These are phyloP conservation scores for Eragrostis curvula DNA, from an alignment of 176 grass and related monocot genomes.

Conservation along the genomic window DNA sequence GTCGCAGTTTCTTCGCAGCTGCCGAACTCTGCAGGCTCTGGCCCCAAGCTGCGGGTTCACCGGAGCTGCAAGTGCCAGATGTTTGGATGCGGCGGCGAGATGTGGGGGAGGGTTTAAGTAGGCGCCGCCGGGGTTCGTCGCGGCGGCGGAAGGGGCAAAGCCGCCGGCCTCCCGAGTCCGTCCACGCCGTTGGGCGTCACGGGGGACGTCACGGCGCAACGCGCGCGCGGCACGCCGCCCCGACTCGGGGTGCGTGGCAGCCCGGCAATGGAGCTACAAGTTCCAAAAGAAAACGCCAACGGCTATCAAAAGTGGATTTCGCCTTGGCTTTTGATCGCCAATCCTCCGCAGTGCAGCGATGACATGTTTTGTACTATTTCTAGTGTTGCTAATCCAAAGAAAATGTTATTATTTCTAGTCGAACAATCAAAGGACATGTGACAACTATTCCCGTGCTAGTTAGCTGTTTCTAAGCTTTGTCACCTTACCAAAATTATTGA, in stretches of 20 bases:
- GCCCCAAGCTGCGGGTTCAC: background rate
- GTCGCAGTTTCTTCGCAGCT: background rate
- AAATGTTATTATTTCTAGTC: too few species aligned
- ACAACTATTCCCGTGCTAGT: background rate
- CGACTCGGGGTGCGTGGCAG: background rate
- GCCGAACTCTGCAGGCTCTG: background rate
- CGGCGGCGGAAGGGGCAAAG: slow-evolving; percentile 5
- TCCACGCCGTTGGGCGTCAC: slow-evolving; percentile 11
- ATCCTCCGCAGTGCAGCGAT: too few species aligned
- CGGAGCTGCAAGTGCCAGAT: background rate
- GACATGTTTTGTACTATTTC: too few species aligned
- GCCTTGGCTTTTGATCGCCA: background rate
- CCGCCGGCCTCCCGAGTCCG: background rate
- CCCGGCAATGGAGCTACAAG: background rate
- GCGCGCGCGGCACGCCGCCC: background rate
- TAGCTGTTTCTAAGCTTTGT: background rate
- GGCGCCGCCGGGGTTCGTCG: background rate
- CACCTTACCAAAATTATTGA: background rate
- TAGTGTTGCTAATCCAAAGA: too few species aligned
- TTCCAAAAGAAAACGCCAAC: background rate
- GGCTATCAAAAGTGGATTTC: background rate
- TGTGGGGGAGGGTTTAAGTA: slow-evolving; percentile 4
- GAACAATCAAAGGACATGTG: background rate
- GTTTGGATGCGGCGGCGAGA: background rate
- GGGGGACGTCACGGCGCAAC: background rate